Base-by-base conservation (phyloP, 2,329 filamentous ascomycete genomes). In the Leptodontidium sp. region DNA sequence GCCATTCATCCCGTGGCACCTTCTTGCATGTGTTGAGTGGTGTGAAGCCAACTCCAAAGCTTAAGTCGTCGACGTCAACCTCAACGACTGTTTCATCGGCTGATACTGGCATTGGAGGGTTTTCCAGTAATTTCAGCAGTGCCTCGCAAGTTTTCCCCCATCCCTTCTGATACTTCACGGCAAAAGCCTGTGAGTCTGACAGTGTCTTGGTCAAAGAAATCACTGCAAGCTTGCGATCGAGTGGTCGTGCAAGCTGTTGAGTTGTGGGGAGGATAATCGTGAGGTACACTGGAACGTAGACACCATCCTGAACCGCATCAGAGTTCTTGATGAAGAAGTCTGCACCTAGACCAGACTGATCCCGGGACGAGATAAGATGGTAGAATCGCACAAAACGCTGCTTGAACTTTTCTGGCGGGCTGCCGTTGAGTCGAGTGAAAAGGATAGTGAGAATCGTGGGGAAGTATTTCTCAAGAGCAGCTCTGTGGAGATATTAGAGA, bases 1-100 rank as follows among this genome's bases (percentile, higher is more conserved):
- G 91, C 84, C 94, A 98, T 24, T 94, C 91, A 78, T 98, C 96
- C 63, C 85, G 86, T 1, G 87, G 82, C 4, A 88, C 84, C 68
- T 90, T 90, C 79, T 91, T 93, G 83, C 95, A 96, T 0, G 95
- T 98, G 82, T 95, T 97, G 71, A 99, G 87, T 40, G 93, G 91
- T 0, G 96, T 98, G 81, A 97, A 99, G 9, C 94, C 95, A 72
- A 98, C 90, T 32, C 96, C 96, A 77, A 99, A 99, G 35, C 93
- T 91, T 73, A 98, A 90, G 79, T 99, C 96, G 76, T 99, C 96
- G 32, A 97, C 92, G 76, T 98, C 95, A 2, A 93, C 90, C 78
- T 98, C 96, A 12, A 89, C 88, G 71, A 97, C 90, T 62, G 93
- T 83, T 73, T 97, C 93, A 72, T 93, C 90, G 67, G 91, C 90